Evolutionary conservation across 805 yeast genomes (phyloP).

Genomic region (Spencermartinsiella europaea): DNA sequence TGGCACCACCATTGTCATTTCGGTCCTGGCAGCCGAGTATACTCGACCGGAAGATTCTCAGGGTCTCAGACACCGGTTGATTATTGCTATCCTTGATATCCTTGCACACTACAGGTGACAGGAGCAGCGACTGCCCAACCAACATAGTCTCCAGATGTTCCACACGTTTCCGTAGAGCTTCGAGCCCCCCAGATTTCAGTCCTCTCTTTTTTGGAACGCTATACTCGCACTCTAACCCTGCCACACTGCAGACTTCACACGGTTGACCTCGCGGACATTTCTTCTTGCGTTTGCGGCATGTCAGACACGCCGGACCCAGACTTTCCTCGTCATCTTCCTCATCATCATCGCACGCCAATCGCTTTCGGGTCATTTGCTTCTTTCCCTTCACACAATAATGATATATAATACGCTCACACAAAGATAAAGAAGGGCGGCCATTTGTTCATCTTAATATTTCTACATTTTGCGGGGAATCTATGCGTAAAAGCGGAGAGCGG

Average conservation of each 20-base stretch:
- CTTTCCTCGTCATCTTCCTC: neutral
- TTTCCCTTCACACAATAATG: no score
- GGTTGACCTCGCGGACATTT: neutral
- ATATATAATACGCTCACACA: no score
- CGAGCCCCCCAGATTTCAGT: neutral
- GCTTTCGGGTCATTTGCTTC: neutral
- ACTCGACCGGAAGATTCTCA: neutral
- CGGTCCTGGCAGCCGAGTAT: neutral
- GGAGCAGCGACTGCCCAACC: conserved; percentile 1
- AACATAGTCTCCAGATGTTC: conserved; percentile 2
- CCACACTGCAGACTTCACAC: neutral
- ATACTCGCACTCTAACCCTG: neutral
- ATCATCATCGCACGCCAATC: neutral
- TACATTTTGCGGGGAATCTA: no score
- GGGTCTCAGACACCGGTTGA: neutral
- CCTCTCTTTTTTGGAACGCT: neutral
- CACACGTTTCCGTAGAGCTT: neutral
- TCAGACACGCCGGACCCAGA: neutral
- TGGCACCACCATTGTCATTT: neutral
- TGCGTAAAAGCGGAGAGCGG: no score
- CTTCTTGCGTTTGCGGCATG: neutral
- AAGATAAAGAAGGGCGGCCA: no score
- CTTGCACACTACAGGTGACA: neutral
- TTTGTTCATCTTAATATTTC: no score
- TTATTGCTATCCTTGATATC: no score